Base-by-base conservation (phyloP, 108 stramenopile species). In the Chaetoceros tenuissimus region DNA sequence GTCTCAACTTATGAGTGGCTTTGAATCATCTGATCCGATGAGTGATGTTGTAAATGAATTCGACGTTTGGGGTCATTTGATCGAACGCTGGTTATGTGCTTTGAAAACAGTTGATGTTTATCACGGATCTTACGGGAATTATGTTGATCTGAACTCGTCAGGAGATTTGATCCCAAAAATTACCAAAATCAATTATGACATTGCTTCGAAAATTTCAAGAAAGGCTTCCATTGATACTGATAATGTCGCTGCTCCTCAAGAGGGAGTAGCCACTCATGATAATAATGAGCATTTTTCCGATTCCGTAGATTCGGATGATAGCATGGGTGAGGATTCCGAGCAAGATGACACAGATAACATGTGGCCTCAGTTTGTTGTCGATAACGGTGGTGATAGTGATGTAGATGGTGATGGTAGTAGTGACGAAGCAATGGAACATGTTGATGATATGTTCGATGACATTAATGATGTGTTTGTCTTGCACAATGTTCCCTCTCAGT, bases 71-170 rank as follows among this genome's bases (percentile, higher is more conserved):
- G 51, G 40, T 48, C 26, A 63, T n/a, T 25, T 83, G 18, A 76
- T 81, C 43, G 69, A 70, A 66, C 60, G 74, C 17, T 92, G 91
- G 91, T 31, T 89, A 21, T 66, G 60, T 21, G 55, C 70, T 23
- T 55, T 75, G 20, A 60, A 65, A 29, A 79, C 66, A 13, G 64
- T 82, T 19, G 85, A 92, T 29, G 30, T 68, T 16, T 83, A 88
- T 57, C 87, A 89, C 53, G 91, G 91, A 0, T 87, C 87, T 7
- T 61, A 66, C 21, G 91, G 91, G 20, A 56, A 58, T 3, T 75
- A 70, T n/a, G 31, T 82, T 23, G 45, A 1, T 31, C 30, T 31
- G 0, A 28, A 19, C 49, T 50, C 29, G 23, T 50, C 10, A 24
- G 34, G 17, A 13, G 46, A 31, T 16, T 13, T 13, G 50, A 57